Base-by-base conservation (phyloP, 2,329 filamentous ascomycete genomes). In the Chalara sp. region DNA sequence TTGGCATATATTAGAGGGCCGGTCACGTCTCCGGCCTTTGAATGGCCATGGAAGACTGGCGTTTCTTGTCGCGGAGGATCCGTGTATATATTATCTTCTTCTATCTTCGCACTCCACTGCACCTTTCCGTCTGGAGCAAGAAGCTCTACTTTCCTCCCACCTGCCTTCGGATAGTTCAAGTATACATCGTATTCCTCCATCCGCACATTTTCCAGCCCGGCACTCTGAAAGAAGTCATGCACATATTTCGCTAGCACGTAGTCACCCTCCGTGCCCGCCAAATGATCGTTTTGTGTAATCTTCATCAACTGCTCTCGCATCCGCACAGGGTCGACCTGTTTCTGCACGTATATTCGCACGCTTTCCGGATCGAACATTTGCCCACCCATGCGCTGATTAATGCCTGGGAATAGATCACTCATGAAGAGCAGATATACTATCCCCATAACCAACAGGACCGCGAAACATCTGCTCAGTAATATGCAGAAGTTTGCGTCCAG, bases 201-300 rank as follows among this genome's bases (percentile, higher is more conserved):
- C 46, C 75, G 72, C 30, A 95, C 83, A 51, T 85, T 76, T 60
- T 96, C 90, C 63, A 99, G 76, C 4, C 81, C 79, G 44, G 84
- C 83, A 47, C 76, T 77, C 58, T 73, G 71, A 68, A 96, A 96
- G 66, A 86, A 79, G 61, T 82, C 83, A 67, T 91, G 79, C 49
- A 96, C 81, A 73, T 91, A 95, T 71, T 89, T 80, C 6, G 89
- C 92, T 49, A 95, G 76, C 44, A 86, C 87, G 61, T 86, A 90
- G 70, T 95, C 92, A 45, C 93, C 93, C 70, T 96, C 86, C 3
- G 90, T 95, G n/a, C 93, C 93, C 2, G 89, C 93, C 55, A 97
- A 77, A 68, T 97, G 93, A 55, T 93, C 87, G 65, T 88, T 96
- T 50, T 79, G 80, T 5, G 89, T 92, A 56, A 92, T 82, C 63